Evolutionary conservation across 352 stramenopile genomes (phyloP), one percentile per base, ranked within the genome.

Genomic region (Phytophthora chlamydospora): DNA sequence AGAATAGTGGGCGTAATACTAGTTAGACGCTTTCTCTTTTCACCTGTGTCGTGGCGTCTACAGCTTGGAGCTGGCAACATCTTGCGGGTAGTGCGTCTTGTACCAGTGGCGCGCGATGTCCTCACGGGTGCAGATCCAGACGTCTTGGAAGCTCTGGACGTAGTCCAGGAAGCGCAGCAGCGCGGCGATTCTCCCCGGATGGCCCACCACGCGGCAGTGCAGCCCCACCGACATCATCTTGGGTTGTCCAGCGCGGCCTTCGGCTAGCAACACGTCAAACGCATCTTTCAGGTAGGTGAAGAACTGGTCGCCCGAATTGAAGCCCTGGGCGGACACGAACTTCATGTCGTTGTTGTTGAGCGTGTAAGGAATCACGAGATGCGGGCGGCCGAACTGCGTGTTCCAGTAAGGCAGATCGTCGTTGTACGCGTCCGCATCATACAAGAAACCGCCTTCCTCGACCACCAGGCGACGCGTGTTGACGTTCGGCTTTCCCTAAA

Each of bases 191-290:
- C 95, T 83, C 4, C 86, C 94, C 6, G 96, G 95, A 19, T 95
- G 82, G 17, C 85, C 92, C 16, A 97, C 80, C n/a, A 93, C 69
- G 45, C 95, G 89, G 68, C 95, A 98, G 62, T 98, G 96, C 34
- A 98, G 75, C 2, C 95, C 95, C 6, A 99, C 87, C 3, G 85
- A 97, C 93, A 98, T 98, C 95, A 98, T 98, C 74, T 98, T 98
- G 7, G 91, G 84, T 32, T 78, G 62, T 19, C 94, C 94, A 21
- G 63, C 71, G 36, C 78, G 81, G 21, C 93, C 95, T 76, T 99
- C 96, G 27, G 89, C 78, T n/a, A 98, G 72, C 48, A 96, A 60
- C 51, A 92, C 82, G 48, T 96, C 88, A 50, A 96, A 91, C 14
- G 88, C 68, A 49, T 96, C 88, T 35, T 98, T 98, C 48, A 99